Evolutionary conservation across 768 basidiomycete genomes (phyloP), one percentile per base, ranked within the genome.

Genomic region (Albatrellus ellisii): DNA sequence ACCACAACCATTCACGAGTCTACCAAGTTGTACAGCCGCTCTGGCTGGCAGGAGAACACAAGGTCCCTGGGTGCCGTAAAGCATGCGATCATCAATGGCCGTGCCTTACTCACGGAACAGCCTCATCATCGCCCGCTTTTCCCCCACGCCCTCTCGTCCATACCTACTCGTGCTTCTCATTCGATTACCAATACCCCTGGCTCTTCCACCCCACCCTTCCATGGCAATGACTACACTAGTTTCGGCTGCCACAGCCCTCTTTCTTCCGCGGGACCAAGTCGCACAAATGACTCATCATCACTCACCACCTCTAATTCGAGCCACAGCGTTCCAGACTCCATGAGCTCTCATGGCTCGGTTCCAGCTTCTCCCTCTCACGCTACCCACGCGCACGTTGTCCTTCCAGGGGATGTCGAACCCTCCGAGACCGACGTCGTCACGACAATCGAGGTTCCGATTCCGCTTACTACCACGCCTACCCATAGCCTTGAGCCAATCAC

Each of bases 401-500:
- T 33, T 27, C 49, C 49, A 3, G 53, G 50, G 35, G 55, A 57
- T 3, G 21, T 52, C 6, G 52, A 53, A 14, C 43, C 56, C 11
- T 57, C 62, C 8, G 53, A 60, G 21, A 52, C 60, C 24, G 81
- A 85, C 44, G 51, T 79, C 7, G 70, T 73, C 45, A 75, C 83
- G 1, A 70, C 67, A 26, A 61, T 90, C 31, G 63, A 68, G 36
- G 60, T 88, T 17, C 60, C 64, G 3, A 61, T 90, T 9, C 87
- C 87, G 0, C 51, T 63, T 4, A 69, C 65, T 6, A 58, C 69
- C 9, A 79, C 80, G 4, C 84, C 89, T 0, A 76, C 81, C 0
- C 87, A 90, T 46, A 43, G 64, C 4, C 65, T 85, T 25, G 81
- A 85, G 45, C 91, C 91, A 0, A 76, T 92, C 42, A 62, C 63